These are phyloP conservation scores for Pseudocercospora ulei DNA, from an alignment of 2,329 filamentous ascomycete genomes.

Conservation along the genomic window DNA sequence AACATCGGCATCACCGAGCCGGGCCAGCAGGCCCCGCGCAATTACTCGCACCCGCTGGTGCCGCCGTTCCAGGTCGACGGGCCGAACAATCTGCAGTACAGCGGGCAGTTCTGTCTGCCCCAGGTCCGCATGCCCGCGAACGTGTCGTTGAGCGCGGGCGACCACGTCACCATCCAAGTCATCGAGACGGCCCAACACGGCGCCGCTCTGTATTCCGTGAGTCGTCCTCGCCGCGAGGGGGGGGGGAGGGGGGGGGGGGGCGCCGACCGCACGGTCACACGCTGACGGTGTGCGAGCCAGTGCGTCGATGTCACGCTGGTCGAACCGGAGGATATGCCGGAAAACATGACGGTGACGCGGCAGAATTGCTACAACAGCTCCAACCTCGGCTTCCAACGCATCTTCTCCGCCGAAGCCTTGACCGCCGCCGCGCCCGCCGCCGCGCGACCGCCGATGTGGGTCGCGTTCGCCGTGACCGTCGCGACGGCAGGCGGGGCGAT, in stretches of 20 bases:
- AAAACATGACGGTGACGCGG: conserved; percentile 67
- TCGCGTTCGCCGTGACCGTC: conserved; percentile 5
- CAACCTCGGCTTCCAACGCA: conserved; percentile 61
- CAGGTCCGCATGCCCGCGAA: conserved; percentile 75
- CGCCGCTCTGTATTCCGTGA: conserved; percentile 68
- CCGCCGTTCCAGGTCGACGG: conserved; percentile 73
- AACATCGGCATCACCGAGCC: conserved; percentile 65
- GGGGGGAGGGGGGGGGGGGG: no score
- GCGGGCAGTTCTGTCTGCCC: conserved; percentile 74
- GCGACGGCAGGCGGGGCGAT: conserved; percentile 1
- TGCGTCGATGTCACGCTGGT: conserved; percentile 93
- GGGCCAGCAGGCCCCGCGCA: conserved; percentile 52
- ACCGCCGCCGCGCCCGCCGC: conserved; percentile 12
- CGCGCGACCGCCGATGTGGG: conserved; percentile 6
- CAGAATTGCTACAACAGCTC: conserved; percentile 84
- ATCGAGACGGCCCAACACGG: conserved; percentile 77
- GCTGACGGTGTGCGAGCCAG: conserved; percentile 39
- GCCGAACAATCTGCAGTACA: conserved; percentile 69
- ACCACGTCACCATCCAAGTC: conserved; percentile 82
- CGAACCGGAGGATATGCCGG: conserved; percentile 62
- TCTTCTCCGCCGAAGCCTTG: conserved; percentile 53
- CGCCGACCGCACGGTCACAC: neutral
- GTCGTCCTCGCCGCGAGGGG: conserved; percentile 30
- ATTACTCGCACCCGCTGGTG: conserved; percentile 80
- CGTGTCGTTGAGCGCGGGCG: conserved; percentile 60